A percentile compares a stretch with the other conserved stretches of the same genome.
Evolutionary conservation across 1,284 basidiomycete species (phyloP).

Genomic region (Apiotrichum siamense): DNA sequence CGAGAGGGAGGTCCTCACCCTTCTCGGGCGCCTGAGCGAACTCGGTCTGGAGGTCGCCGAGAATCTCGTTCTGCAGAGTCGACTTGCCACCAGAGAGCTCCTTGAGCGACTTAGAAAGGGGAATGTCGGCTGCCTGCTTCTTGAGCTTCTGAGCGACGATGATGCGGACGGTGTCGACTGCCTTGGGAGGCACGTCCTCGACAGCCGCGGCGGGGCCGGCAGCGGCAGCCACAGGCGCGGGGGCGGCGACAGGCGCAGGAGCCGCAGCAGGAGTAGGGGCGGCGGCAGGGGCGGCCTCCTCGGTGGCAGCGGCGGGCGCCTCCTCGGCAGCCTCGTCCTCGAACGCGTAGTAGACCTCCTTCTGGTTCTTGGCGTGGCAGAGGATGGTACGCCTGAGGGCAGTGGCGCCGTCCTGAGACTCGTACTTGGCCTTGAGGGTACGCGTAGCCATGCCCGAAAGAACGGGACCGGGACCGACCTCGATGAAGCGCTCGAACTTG

Average conservation of each 20-base stretch:
- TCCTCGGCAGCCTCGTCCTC: conserved; percentile 67
- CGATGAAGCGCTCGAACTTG: conserved; percentile 88
- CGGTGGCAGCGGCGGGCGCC: conserved; percentile 51
- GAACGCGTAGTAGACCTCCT: conserved; percentile 96
- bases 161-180: conserved; percentile 77
- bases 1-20: conserved; percentile 91
- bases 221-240: conserved; percentile 51
- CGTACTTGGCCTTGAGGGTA: conserved; percentile 94
- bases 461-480: conserved; percentile 92
- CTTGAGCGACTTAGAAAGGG: conserved; percentile 93
- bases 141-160: conserved; percentile 98
- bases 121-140: conserved; percentile 83
- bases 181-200: conserved; percentile 83
- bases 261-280: conserved; percentile 52
- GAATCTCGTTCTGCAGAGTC: conserved; percentile 92
- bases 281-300: conserved; percentile 45
- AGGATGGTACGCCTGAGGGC: conserved; percentile 74
- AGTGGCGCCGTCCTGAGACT: conserved; percentile 77
- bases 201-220: conserved; percentile 64
- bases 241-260: conserved; percentile 50
- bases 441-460: conserved; percentile 90
- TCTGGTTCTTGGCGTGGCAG: conserved; percentile 90
- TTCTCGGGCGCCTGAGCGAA: conserved; percentile 92
- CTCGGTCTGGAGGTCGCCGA: conserved; percentile 86
- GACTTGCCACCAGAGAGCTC: conserved; percentile 98